Percentiles rank a stretch among this genome's conserved stretches.
These are phyloP conservation scores for Polyporus arcularius DNA, from an alignment of 768 basidiomycete species.

Conservation along the genomic window DNA sequence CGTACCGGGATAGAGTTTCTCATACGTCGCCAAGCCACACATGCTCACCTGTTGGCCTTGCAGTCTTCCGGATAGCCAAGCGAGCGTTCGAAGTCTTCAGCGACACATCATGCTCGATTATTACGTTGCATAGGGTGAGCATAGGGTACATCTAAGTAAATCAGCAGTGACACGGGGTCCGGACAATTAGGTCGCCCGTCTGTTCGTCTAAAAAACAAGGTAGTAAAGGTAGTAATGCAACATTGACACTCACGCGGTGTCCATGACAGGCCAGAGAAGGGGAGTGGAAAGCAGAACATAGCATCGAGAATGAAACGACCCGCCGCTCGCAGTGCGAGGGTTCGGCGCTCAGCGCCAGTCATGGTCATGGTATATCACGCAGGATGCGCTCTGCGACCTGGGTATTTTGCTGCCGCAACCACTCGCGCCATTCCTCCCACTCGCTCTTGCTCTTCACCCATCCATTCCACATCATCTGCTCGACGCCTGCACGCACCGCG, in stretches of 20 bases:
- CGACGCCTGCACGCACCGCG: constrained; percentile 24
- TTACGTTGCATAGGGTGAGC: neutral
- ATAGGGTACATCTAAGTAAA: neutral
- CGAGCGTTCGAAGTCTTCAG: no score
- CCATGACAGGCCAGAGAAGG: neutral
- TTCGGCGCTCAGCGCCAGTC: neutral
- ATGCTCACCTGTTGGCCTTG: neutral
- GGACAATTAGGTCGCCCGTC: neutral
- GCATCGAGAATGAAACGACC: neutral
- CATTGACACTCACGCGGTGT: neutral
- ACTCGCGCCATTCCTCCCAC: constrained; percentile 32
- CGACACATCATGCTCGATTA: no score
- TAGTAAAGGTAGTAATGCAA: constrained; percentile 1
- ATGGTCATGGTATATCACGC: constrained; percentile 27
- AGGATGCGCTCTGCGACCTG: constrained; percentile 33
- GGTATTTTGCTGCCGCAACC: constrained; percentile 36
- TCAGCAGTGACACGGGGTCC: neutral
- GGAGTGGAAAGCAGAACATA: neutral
- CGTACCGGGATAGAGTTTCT: neutral
- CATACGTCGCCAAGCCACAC: neutral
- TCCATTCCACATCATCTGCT: constrained; percentile 32
- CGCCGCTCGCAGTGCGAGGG: neutral
- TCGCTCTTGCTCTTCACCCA: constrained; percentile 33
- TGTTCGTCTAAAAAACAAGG: neutral
- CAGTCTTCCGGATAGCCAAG: no score